These are phyloP conservation scores for Tephrocybe sp. DNA, from an alignment of 768 basidiomycete genomes.

Conservation along the genomic window DNA sequence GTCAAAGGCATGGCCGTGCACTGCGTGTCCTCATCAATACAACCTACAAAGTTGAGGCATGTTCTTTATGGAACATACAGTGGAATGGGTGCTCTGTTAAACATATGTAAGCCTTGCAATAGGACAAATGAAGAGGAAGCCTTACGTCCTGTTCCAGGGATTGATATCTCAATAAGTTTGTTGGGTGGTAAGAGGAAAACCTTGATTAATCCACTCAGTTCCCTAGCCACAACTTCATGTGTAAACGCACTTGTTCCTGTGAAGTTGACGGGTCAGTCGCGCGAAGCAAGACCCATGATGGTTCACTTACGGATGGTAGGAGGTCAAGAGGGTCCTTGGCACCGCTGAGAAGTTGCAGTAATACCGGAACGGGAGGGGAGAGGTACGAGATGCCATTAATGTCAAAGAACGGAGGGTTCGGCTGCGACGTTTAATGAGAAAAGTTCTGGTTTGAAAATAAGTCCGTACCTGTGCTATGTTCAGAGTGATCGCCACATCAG, in stretches of 20 bases:
- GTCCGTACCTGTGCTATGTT: conserved; percentile 23
- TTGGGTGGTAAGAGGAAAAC: conserved; percentile 36
- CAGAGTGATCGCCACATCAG: conserved; percentile 21
- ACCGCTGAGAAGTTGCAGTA: conserved; percentile 59
- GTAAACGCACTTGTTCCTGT: neutral
- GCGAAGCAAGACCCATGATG: conserved; percentile 12
- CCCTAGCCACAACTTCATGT: neutral
- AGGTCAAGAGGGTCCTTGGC: conserved; percentile 30
- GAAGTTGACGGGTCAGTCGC: neutral
- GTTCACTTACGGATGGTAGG: conserved; percentile 43
- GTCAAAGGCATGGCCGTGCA: conserved; percentile 18
- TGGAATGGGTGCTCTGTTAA: conserved; percentile 14
- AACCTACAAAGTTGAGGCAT: neutral
- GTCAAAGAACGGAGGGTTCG: conserved; percentile 18
- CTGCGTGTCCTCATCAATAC: neutral
- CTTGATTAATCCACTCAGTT: neutral
- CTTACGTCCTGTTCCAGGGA: conserved; percentile 27
- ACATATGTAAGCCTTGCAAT: neutral
- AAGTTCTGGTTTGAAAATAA: conserved; percentile 7
- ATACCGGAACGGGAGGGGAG: conserved; percentile 45
- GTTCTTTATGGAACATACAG: conserved; percentile 3
- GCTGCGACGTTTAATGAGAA: conserved; percentile 1
- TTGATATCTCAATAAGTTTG: conserved; percentile 43
- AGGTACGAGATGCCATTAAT: conserved; percentile 30
- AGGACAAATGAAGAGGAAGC: neutral